Evolutionary conservation across 2,329 filamentous ascomycete genomes (phyloP).

Genomic region (Aspergillus fijiensis): DNA sequence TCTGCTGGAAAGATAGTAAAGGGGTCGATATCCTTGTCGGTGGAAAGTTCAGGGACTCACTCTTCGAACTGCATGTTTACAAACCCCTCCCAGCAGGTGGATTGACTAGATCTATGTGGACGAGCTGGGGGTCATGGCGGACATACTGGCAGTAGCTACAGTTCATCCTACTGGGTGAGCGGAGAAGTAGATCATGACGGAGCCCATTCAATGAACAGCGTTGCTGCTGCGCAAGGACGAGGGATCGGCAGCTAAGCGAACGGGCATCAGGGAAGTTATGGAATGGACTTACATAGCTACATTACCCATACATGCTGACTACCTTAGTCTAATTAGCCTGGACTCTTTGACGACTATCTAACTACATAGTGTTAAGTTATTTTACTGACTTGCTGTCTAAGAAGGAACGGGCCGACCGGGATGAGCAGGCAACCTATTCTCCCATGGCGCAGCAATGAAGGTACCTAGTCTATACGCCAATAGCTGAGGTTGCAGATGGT

Average conservation of each 20-base stretch:
- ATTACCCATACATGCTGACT: not conserved
- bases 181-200: not conserved
- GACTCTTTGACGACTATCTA: not conserved
- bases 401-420: slow-evolving; percentile 20
- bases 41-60: not conserved
- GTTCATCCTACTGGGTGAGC: not conserved
- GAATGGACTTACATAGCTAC: not conserved
- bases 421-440: slow-evolving; percentile 7
- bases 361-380: not conserved
- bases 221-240: not conserved
- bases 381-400: not conserved
- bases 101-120: not conserved
- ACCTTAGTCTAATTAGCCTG: not conserved
- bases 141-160: too few relatives aligned
- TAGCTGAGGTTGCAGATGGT: not conserved
- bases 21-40: not conserved
- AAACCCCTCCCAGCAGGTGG: not conserved
- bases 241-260: slow-evolving; percentile 10
- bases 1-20: not conserved
- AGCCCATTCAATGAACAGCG: not conserved
- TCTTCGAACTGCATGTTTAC: not conserved
- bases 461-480: not conserved
- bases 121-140: too few relatives aligned
- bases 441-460: slow-evolving; percentile 1
- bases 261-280: not conserved